Base-by-base conservation (phyloP, 768 basidiomycete genomes). In the Ramaria sp. region DNA sequence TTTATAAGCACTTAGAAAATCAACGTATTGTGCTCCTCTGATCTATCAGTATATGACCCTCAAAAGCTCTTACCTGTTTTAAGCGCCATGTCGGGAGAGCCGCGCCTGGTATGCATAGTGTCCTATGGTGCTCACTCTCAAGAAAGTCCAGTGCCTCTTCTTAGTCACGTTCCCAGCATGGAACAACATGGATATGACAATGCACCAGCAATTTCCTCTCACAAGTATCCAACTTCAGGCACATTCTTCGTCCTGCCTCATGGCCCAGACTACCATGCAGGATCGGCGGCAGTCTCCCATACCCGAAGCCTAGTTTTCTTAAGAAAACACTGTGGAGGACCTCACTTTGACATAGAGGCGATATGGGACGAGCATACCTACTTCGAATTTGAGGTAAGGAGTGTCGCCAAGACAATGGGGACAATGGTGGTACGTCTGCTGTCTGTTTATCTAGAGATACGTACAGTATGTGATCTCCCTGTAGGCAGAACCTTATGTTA, bases 311-410 rank as follows among this genome's bases (percentile, higher is more conserved):
- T 78, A 15, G 71, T 72, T 17, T 78, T 78, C 60, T 62, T 79
- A 22, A 71, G 72, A 53, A 74, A 75, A 57, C 63, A 68, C 50
- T 65, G 78, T 2, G 75, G 72, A 34, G 80, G 80, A 0, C 81
- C 80, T 11, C 63, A 70, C 24, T 82, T 82, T 52, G 78, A 81
- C 63, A 67, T 81, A 1, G 81, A 81, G 62, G 74, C 72, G n/a
- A 76, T 81, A 34, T 82, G 81, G 81, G 78, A 81, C 11, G 78
- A 80, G 57, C 81, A 82, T 59, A 74, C 73, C 1, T 73, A 72
- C 56, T 80, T 75, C 59, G 81, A 82, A 64, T 82, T 82, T 59
- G 72, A 58, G 37, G 63, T 59, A 37, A 54, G 68, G 1, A 59
- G 57, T 20, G 63, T 68, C 11, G 49, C 51, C 19, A 54, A 48